phyloP scores from a whole-genome alignment of 306 rosid species.

The Medicago lupulina region DNA sequence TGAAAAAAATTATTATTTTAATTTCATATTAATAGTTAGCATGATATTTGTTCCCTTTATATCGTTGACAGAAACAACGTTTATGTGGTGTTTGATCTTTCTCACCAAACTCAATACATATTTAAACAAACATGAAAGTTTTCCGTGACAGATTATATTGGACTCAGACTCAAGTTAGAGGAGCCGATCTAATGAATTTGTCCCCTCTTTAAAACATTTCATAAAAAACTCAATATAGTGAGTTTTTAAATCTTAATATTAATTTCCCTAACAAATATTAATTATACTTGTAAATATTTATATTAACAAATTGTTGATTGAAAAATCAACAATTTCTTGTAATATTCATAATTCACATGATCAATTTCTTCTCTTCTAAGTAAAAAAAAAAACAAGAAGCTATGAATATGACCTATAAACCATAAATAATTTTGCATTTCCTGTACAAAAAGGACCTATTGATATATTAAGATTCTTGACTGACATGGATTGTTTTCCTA shows the following conservation, averaged over 20 bases:
- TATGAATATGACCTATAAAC: not conserved
- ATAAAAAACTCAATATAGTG: no score
- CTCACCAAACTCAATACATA: not conserved
- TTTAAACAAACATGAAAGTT: not conserved
- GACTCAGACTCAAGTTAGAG: no score
- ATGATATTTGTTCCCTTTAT: not conserved
- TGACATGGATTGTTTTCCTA: no score
- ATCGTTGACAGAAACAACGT: not conserved
- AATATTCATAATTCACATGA: not conserved
- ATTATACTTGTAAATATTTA: no score
- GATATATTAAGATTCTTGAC: no score
- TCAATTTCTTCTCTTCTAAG: not conserved
- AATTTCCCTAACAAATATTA: no score
- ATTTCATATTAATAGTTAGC: no score
- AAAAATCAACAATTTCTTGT: not conserved
- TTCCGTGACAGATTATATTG: not conserved
- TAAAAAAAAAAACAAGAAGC: not conserved
- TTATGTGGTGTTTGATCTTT: not conserved
- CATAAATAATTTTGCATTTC: constrained; percentile 3
- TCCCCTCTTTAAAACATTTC: no score
- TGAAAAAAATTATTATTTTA: no score
- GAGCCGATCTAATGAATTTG: not conserved
- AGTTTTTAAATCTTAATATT: no score
- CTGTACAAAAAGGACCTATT: no score
- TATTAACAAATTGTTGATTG: no score